Base-by-base conservation (phyloP, 1,139 yeast genomes). In the Zygosaccharomyces sapae region DNA sequence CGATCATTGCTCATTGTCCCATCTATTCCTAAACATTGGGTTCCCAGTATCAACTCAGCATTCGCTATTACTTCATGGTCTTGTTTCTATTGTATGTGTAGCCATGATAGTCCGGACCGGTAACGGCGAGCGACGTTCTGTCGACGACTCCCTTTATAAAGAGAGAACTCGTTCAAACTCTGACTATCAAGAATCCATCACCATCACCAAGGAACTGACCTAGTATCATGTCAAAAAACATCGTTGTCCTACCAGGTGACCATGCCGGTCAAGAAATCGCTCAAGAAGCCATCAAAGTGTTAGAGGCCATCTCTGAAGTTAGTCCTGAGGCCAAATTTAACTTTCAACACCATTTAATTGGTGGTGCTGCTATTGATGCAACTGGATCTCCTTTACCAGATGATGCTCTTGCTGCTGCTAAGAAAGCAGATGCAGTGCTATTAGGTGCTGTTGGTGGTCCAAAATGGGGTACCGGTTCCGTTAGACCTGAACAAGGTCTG, bases 371-470 rank as follows among this genome's bases (percentile, higher is more conserved):
- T 43, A 90, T 92, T 64, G 98, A 92, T 67, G 97, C 96, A 50
- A 84, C 95, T 41, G 98, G 97, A 46, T 80, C 67, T 39, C 97
- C 98, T 48, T 76, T 92, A 56, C 88, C 97, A n/a, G 95, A 84
- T 53, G 94, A 76, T 47, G 77, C 97, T 2, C 76, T 92, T 44
- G 86, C 74, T 43, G 88, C 95, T n/a, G 80, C 97, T 42, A 89
- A 86, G 70, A 71, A 71, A 40, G 85, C 97, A 1, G 95, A 92
- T 66, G 98, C 97, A 33, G 96, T 92, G 16, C 73, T 92, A 54
- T 76, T 92, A 50, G 98, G 98, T 55, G 97, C 98, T 4, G 98
- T 92, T 25, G 98, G 98, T 55, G 98, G 98, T 25, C 98, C 98
- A 51, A 90, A 92, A 71, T 92, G 98, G 98, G 73, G 73, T 20